Percentiles rank a stretch among this genome's conserved stretches.
These are phyloP conservation scores for Anthostomella pinea DNA, from an alignment of 2,329 filamentous ascomycete species.

Conservation along the genomic window DNA sequence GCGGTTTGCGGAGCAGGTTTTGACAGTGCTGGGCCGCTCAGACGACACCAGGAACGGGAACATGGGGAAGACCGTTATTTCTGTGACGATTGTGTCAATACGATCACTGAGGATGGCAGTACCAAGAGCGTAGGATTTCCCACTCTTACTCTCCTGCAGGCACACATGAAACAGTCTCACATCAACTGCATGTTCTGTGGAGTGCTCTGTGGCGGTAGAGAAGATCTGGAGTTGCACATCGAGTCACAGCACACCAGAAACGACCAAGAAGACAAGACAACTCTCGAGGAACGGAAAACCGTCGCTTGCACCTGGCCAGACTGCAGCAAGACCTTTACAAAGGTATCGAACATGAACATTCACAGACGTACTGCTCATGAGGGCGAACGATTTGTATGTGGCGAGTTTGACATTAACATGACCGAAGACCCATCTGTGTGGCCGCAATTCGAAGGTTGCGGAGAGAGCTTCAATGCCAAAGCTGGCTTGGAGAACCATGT, in stretches of 20 bases:
- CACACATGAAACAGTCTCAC: conserved; percentile 72
- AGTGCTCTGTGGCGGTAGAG: conserved; percentile 61
- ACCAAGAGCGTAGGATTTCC: conserved; percentile 59
- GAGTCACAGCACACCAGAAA: conserved; percentile 69
- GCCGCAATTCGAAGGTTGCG: conserved; percentile 67
- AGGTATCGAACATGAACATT: conserved; percentile 75
- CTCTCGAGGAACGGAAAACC: conserved; percentile 61
- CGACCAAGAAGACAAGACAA: conserved; percentile 25
- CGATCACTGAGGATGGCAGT: conserved; percentile 38
- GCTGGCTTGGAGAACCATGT: conserved; percentile 80
- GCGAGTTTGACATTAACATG: conserved; percentile 58
- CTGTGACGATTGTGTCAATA: conserved; percentile 67
- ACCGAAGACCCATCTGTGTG: conserved; percentile 61
- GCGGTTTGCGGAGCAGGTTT: conserved; percentile 64
- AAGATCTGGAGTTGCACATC: conserved; percentile 71
- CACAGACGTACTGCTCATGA: conserved; percentile 78
- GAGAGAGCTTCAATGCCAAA: conserved; percentile 73
- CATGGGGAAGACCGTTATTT: conserved; percentile 71
- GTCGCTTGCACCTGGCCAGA: conserved; percentile 64
- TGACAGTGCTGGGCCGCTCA: conserved; percentile 68
- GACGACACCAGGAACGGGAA: conserved; percentile 65
- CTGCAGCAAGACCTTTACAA: conserved; percentile 77
- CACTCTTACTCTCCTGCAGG: conserved; percentile 67
- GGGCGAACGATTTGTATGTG: conserved; percentile 76
- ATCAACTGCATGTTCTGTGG: conserved; percentile 74